Evolutionary conservation across 352 stramenopile genomes (phyloP).

Genomic region (Discostella stelligera): DNA sequence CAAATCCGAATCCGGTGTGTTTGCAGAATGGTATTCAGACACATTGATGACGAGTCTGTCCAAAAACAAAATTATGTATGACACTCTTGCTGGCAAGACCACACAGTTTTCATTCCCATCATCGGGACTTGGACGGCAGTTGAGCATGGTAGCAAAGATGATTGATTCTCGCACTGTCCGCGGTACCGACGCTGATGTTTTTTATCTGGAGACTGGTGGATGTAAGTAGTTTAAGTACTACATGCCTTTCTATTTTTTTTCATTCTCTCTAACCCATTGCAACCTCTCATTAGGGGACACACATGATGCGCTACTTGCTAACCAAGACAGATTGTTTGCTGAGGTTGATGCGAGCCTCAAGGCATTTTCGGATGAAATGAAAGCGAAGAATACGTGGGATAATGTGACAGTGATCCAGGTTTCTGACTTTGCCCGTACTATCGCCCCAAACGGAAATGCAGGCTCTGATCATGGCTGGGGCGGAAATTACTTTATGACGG

Average conservation of each 20-base stretch:
- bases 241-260: conserved; percentile 13
- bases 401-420: conserved; percentile 54
- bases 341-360: conserved; percentile 60
- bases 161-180: conserved; percentile 53
- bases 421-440: conserved; percentile 78
- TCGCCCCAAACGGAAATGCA: conserved; percentile 60
- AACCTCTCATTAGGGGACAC: conserved; percentile 10
- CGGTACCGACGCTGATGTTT: conserved; percentile 61
- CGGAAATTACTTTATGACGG: conserved; percentile 72
- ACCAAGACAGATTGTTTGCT: conserved; percentile 43
- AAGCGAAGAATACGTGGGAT: conserved; percentile 61
- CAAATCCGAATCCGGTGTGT: conserved; percentile 41
- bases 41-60: conserved; percentile 37
- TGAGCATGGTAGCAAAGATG: conserved; percentile 68
- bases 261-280: not conserved
- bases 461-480: conserved; percentile 77
- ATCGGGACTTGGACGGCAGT: conserved; percentile 48
- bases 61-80: conserved; percentile 47
- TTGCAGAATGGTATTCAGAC: conserved; percentile 51
- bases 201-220: conserved; percentile 62
- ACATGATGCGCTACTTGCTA: conserved; percentile 6
- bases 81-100: conserved; percentile 38
- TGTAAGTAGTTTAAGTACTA: conserved; percentile 54
- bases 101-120: conserved; percentile 44
- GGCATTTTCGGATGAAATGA: conserved; percentile 69